Base-by-base conservation (phyloP, 106 monocot genomes). In the Iris macrosiphon region DNA sequence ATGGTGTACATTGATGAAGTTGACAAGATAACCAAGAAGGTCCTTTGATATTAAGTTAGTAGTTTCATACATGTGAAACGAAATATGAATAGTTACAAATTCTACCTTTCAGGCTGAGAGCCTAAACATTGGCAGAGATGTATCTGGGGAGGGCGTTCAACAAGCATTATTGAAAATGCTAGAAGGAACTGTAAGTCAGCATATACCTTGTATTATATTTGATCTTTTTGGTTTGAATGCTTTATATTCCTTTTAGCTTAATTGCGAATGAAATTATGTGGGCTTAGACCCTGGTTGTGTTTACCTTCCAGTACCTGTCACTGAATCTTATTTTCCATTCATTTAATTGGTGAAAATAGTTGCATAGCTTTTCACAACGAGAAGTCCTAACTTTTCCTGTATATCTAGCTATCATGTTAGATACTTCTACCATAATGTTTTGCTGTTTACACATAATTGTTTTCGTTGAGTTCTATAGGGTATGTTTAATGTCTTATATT, bases 1-100 rank as follows among this genome's bases (percentile, higher is more conserved):
- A 95, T 95, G 31, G 89, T 95, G 37, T 95, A 95, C 68, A 95
- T 95, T 65, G 95, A 95, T 55, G 95, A 95, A 95, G 76, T 95
- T 80, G 95, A 95, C 70, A 95, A 95, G 39, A 95, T 95, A 63
- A 77, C 95, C 26, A 95, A 89, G 75, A 95, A 89, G 95, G 95
- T 95, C 21, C 17, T 49, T 18, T 17, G 29, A 29, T 3, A 41
- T 64, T 44, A 9, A 44, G 23, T 28, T 22, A 17, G 10, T 15
- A 42, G 6, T 13, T 61, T 16, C 1, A 27, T 28, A 25, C 25
- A 12, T 28, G 25, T 53, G 14, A 21, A 41, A 10, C 11, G n/a
- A 29, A 29, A 9, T 12, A 9, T 10, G 2, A 26, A 48, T 6
- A 12, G 29, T 4, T 30, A 39, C 35, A 20, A 37, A 8, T 58